Conservation (phyloP, 2,329 filamentous ascomycete genomes). For the Fusarium siculi region DNA sequence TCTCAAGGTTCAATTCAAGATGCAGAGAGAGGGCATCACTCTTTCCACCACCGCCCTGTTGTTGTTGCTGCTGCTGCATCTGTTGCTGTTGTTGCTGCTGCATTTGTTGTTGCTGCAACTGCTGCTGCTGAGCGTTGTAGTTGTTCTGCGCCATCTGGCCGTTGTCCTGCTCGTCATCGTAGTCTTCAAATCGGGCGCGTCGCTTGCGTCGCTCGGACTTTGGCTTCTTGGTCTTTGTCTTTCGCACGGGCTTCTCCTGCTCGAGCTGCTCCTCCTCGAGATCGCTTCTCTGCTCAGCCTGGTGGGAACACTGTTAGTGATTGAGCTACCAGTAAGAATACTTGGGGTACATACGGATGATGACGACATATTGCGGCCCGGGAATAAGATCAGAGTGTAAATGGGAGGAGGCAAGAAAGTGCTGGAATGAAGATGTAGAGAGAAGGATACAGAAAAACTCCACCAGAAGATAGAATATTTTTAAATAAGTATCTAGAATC, state of each 20-base stretch:
- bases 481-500: conserved; percentile 18
- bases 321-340: background rate
- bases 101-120: conserved; percentile 27
- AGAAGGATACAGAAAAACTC: conserved; percentile 27
- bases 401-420: background rate
- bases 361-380: conserved; percentile 25
- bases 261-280: conserved; percentile 31
- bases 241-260: conserved; percentile 31
- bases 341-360: conserved; percentile 15
- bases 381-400: conserved; percentile 2
- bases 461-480: conserved; percentile 7
- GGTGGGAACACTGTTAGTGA: background rate
- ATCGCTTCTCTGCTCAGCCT: conserved; percentile 29
- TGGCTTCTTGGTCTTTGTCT: conserved; percentile 37
- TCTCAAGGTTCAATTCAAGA: conserved; percentile 82
- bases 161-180: conserved; percentile 27
- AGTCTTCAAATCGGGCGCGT: conserved; percentile 28
- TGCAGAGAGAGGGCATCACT: conserved; percentile 67
- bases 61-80: conserved; percentile 20
- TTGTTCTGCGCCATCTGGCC: conserved; percentile 29
- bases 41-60: conserved; percentile 36
- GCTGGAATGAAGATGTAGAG: conserved; percentile 12
- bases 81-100: conserved; percentile 27
- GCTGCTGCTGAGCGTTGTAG: conserved; percentile 29
- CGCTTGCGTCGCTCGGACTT: conserved; percentile 35